These are phyloP conservation scores for Marsdenia floribunda DNA, from an alignment of 257 asterid genomes.

Conservation along the genomic window DNA sequence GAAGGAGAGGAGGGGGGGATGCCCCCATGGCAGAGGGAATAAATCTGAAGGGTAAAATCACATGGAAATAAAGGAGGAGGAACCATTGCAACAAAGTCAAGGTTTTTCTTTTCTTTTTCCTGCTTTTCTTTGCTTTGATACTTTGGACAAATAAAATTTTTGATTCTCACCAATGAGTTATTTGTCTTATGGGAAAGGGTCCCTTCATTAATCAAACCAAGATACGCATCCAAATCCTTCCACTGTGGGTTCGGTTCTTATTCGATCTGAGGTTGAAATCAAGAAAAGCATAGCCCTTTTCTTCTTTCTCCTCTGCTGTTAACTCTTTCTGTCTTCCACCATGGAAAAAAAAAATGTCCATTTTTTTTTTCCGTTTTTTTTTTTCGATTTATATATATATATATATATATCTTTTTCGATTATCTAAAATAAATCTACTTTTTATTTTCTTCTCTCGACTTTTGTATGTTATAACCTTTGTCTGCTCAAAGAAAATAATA, in stretches of 20 bases:
- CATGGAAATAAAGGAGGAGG: background rate
- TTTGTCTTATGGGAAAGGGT: background rate
- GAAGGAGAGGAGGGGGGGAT: background rate
- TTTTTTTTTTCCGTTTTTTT: too few species aligned
- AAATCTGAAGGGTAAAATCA: background rate
- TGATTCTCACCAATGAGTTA: background rate
- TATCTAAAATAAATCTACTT: too few species aligned
- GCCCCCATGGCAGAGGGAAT: background rate
- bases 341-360: background rate
- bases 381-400: too few species aligned
- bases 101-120: too few species aligned
- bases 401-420: too few species aligned
- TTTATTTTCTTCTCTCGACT: too few species aligned
- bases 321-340: too few species aligned
- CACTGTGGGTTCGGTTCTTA: background rate
- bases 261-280: background rate
- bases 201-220: background rate
- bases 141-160: background rate
- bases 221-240: slow-evolving; percentile 1
- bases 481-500: too few species aligned
- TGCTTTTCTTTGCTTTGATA: slow-evolving; percentile 5
- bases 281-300: background rate
- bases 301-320: too few species aligned
- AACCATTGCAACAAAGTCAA: slow-evolving; percentile 13
- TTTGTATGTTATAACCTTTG: too few species aligned